Evolutionary conservation across 2,329 filamentous ascomycete genomes (phyloP).

Genomic region (Alternaria triticina): DNA sequence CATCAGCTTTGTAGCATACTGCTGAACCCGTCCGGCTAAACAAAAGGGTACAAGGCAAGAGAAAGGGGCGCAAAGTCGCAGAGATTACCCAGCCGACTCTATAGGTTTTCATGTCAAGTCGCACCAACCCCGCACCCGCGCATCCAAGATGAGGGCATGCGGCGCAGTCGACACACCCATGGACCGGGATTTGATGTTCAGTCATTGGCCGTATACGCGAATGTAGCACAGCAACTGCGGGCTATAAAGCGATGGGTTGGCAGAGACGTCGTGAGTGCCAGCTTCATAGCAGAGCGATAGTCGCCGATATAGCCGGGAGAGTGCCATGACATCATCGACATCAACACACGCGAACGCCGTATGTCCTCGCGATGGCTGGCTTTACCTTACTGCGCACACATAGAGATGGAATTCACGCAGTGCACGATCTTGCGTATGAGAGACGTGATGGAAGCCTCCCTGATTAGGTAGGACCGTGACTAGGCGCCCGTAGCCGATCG

Average conservation of each 20-base stretch:
- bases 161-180: neutral
- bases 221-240: neutral
- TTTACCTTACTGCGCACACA: neutral
- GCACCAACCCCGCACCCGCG: neutral
- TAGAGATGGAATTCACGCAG: accelerated
- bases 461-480: neutral
- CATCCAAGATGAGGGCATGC: neutral
- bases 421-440: neutral
- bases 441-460: neutral
- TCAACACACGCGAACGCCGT: neutral
- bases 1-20: neutral
- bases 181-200: neutral
- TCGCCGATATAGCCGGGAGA: neutral
- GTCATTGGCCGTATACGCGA: neutral
- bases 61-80: neutral
- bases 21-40: too few relatives aligned
- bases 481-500: neutral
- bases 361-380: accelerated
- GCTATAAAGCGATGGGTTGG: too few relatives aligned
- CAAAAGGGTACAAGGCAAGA: too few relatives aligned
- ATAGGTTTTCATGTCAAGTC: neutral
- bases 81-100: neutral
- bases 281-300: neutral
- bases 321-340: neutral
- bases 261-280: neutral